Conservation (phyloP, 805 yeast genomes). For the Candida peoriensis region DNA sequence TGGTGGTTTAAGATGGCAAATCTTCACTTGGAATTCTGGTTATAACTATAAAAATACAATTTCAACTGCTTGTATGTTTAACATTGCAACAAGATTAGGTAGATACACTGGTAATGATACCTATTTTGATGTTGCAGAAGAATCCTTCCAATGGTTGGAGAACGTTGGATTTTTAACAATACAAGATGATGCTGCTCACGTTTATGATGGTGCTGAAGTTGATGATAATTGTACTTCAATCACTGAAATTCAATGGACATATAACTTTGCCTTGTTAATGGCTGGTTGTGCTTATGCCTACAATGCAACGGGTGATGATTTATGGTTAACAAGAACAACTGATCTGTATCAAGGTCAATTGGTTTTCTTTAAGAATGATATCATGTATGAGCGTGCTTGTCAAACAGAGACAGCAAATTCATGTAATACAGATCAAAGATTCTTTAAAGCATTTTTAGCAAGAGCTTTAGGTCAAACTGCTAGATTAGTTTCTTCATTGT, state of each 20-base stretch:
- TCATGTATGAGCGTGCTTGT: constrained; percentile 63
- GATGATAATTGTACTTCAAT: constrained; percentile 43
- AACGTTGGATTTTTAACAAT: constrained; percentile 40
- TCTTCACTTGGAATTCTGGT: constrained; percentile 66
- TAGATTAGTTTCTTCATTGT: constrained; percentile 42
- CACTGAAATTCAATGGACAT: constrained; percentile 55
- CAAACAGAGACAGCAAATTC: constrained; percentile 31
- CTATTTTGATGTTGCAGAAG: constrained; percentile 48
- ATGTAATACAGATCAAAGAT: constrained; percentile 74
- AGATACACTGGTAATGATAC: constrained; percentile 53
- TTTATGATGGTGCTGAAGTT: constrained; percentile 58
- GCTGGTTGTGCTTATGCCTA: constrained; percentile 70
- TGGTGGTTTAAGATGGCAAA: constrained; percentile 73
- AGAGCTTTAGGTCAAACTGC: constrained; percentile 59
- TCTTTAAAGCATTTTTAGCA: constrained; percentile 66
- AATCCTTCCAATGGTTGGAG: constrained; percentile 56
- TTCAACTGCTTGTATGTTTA: constrained; percentile 59
- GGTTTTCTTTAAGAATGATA: constrained; percentile 41
- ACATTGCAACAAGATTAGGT: constrained; percentile 58
- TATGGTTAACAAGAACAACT: constrained; percentile 46
- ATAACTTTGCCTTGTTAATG: constrained; percentile 63
- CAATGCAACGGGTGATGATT: constrained; percentile 47
- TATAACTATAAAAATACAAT: constrained; percentile 62
- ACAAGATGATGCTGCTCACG: constrained; percentile 28
- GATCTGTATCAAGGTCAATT: constrained; percentile 40